Conservation (phyloP, 148 eudicot species). For the Pharnaceum exiguum region DNA sequence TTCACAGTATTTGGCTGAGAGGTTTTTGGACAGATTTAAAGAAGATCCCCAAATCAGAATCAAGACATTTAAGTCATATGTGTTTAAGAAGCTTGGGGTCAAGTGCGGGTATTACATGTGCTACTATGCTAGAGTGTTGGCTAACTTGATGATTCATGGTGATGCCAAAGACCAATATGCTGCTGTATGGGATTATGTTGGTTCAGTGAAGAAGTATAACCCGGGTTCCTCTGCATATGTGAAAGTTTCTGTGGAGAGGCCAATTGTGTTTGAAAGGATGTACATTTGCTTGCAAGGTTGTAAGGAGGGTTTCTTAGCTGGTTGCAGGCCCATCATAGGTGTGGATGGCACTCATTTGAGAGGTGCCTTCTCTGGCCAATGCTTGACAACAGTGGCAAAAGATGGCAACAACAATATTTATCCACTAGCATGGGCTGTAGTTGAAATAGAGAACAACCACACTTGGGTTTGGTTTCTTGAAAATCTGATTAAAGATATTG, state of each 20-base stretch:
- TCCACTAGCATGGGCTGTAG: background rate
- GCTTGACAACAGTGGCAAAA: background rate
- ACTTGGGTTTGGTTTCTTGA: background rate
- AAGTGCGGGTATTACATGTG: background rate
- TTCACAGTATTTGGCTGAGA: background rate
- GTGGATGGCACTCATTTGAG: constrained; percentile 2
- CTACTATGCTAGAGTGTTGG: background rate
- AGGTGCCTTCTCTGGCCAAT: too few species aligned
- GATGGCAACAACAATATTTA: background rate
- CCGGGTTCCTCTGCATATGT: background rate
- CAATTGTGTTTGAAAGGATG: background rate
- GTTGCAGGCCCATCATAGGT: background rate
- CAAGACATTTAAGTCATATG: background rate
- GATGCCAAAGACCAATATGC: background rate
- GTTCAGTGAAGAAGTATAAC: background rate
- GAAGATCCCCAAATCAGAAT: background rate
- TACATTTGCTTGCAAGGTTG: background rate
- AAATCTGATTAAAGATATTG: background rate
- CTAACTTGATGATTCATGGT: background rate
- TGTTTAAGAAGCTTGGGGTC: background rate
- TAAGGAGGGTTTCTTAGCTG: background rate
- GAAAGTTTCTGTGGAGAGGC: background rate
- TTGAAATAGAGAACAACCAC: background rate
- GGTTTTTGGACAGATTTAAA: background rate
- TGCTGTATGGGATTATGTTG: background rate